Evolutionary conservation across 768 basidiomycete species (phyloP).

Genomic region (Butyriboletus loyo): DNA sequence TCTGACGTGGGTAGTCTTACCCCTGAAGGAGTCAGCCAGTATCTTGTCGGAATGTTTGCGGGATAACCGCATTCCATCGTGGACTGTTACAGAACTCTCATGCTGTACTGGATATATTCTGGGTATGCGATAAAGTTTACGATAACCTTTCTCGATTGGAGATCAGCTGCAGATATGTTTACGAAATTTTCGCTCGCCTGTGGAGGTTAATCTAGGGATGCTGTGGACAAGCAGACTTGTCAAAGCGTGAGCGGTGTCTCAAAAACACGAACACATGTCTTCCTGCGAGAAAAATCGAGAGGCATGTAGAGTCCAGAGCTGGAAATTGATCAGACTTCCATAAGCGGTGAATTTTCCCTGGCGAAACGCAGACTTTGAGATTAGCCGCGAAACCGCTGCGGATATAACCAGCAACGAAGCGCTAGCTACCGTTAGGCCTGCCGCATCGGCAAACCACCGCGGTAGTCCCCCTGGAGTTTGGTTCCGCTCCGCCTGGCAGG

Average conservation of each 20-base stretch:
- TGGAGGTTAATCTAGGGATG: slow-evolving; percentile 14
- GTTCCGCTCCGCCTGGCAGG: slow-evolving; percentile 13
- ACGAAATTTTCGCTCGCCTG: slow-evolving; percentile 13
- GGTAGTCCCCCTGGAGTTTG: slow-evolving; percentile 2
- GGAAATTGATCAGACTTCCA: slow-evolving; percentile 19
- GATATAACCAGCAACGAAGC: slow-evolving; percentile 6
- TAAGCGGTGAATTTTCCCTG: slow-evolving; percentile 17
- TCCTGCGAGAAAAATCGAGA: slow-evolving; percentile 17
- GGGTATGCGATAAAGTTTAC: slow-evolving; percentile 33
- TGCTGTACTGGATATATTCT: slow-evolving; percentile 7
- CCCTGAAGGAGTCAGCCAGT: slow-evolving; percentile 91
- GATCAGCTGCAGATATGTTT: slow-evolving; percentile 20
- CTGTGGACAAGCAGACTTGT: slow-evolving; percentile 6
- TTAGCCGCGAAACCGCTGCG: slow-evolving; percentile 20
- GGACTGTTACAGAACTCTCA: not conserved
- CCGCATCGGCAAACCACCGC: slow-evolving; percentile 4
- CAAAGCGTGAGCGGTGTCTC: slow-evolving; percentile 9
- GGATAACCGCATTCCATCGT: slow-evolving; percentile 40
- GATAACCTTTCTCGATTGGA: slow-evolving; percentile 33
- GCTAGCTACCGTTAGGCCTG: slow-evolving; percentile 2
- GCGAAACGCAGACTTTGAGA: slow-evolving; percentile 21
- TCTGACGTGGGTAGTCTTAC: slow-evolving; percentile 92
- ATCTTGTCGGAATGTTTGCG: slow-evolving; percentile 92
- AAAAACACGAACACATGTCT: slow-evolving; percentile 17
- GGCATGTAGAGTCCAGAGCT: slow-evolving; percentile 6